Evolutionary conservation across 208 protist genomes (phyloP), one percentile per base, ranked within the genome.

Genomic region (Crithidia thermophila): DNA sequence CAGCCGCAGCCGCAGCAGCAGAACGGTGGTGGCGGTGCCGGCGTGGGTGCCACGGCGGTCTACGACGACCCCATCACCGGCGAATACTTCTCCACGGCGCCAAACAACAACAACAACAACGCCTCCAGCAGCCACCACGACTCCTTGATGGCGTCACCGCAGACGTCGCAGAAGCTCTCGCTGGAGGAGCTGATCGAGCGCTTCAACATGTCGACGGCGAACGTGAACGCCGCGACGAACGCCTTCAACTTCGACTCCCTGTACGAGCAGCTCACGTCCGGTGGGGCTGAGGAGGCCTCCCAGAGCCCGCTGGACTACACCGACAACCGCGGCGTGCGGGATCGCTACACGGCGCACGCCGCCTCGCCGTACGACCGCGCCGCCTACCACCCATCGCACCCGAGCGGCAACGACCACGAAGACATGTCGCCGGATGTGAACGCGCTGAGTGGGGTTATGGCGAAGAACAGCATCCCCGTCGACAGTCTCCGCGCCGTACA

Each of bases 401-500:
- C n/a, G n/a, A 34, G 51, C 27, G 39, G 21, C 14, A 16, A 30
- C 27, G 53, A 56, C 7, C 49, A 33, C 51, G 28, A 46, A 28
- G 55, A 46, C 21, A 45, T 37, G 8, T 53, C 61, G 2, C 33
- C 62, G 36, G 37, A 72, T 27, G 30, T 61, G 30, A 84, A 28
- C 60, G 43, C 45, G 55, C 67, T 43, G 40, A 52, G 62, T 67
- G 65, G 55, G 30, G 27, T n/a, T 23, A 58, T 43, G 16, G 42
- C 60, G 6, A 72, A 62, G 62, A 85, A 92, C 46, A 68, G 98
- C 42, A 95, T 98, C 30, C 96, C 98, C 59, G 92, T 99, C 45
- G 98, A 88, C 39, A 95, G 98, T 62, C 88, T 98, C 14, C 87
- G 79, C 10, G 88, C 90, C 37, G 97, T 99, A 31, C 93, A 98